These are phyloP conservation scores for Talaromyces sp. DNA, from an alignment of 2,329 filamentous ascomycete genomes.

Conservation along the genomic window DNA sequence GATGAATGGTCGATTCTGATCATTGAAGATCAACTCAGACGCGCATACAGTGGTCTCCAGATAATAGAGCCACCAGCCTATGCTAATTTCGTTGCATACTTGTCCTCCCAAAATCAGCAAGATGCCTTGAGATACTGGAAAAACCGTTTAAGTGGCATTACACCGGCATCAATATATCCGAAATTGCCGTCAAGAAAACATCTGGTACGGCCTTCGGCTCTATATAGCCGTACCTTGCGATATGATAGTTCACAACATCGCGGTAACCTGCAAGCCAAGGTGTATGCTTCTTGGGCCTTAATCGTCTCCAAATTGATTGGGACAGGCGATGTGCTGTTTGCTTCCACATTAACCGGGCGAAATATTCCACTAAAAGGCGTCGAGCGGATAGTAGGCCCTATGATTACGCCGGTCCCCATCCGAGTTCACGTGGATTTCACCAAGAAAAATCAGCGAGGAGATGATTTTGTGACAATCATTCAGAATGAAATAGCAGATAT, in stretches of 20 bases:
- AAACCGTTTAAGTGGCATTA: background rate
- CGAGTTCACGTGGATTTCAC: background rate
- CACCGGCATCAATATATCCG: background rate
- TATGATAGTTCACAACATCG: background rate
- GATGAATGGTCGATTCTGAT: slow-evolving; percentile 16
- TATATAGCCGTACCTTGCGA: background rate
- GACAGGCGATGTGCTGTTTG: slow-evolving; percentile 28
- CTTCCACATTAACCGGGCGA: slow-evolving; percentile 26
- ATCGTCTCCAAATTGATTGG: slow-evolving; percentile 14
- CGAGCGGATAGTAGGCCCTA: slow-evolving; percentile 35
- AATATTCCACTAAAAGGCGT: slow-evolving; percentile 38
- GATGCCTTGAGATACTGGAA: background rate
- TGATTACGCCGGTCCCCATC: slow-evolving; percentile 14
- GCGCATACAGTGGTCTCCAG: background rate
- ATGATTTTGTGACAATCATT: background rate
- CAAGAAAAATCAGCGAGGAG: background rate
- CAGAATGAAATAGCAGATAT: background rate
- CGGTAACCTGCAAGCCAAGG: background rate
- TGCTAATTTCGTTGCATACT: background rate
- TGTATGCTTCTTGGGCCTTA: slow-evolving; percentile 26
- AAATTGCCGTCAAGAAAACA: background rate
- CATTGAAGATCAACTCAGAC: background rate
- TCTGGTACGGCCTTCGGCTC: background rate
- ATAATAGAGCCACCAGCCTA: background rate
- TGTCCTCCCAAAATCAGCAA: background rate